Evolutionary conservation across 495 filamentous ascomycete genomes (phyloP), one percentile per base, ranked within the genome.

Genomic region (Talaromyces trachyspermus): DNA sequence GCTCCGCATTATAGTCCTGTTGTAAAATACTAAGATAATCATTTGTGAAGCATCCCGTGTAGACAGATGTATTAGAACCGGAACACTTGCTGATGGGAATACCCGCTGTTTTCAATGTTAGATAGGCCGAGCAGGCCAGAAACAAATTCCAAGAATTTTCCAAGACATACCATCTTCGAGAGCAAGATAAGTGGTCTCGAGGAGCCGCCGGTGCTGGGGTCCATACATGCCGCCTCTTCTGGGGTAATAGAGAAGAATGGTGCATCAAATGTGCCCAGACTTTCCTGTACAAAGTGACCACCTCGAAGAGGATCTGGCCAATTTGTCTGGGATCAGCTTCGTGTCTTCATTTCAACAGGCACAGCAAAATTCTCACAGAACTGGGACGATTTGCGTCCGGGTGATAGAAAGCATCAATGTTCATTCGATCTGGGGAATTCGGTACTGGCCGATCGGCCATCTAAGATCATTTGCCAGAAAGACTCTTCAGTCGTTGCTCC

Each of bases 171-270:
- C 76, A 25, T 71, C 71, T 50, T 81, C 76, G n/a, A 81, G 55
- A 4, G 77, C 77, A 49, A 78, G 71, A 49, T 78, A 81, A 10
- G 73, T 70, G n/a, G 68, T 67, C 51, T 81, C 77, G 24, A 82
- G 68, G 12, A 73, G 46, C 29, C 78, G 50, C 11, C 78, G 65
- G 10, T 66, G 58, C 37, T 69, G 61, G 3, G 66, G 66, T 48
- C 68, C 66, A 15, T 60, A 50, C n/a, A 27, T 51, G n/a, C 45
- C 1, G 54, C 48, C 5, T 73, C 68, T 4, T 46, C 62, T 56
- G 14, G 55, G 54, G 51, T 46, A 17, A 68, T 56, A 12, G 44
- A 49, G 39, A 54, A 23, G 47, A 49, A 23, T 37, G 52, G 30
- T 56, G 59, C 43, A 37, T 60, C 43, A 10, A 46, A 48, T 18